Conservation (phyloP, 1,139 yeast species). For the Saccharomyces pastorianus region DNA sequence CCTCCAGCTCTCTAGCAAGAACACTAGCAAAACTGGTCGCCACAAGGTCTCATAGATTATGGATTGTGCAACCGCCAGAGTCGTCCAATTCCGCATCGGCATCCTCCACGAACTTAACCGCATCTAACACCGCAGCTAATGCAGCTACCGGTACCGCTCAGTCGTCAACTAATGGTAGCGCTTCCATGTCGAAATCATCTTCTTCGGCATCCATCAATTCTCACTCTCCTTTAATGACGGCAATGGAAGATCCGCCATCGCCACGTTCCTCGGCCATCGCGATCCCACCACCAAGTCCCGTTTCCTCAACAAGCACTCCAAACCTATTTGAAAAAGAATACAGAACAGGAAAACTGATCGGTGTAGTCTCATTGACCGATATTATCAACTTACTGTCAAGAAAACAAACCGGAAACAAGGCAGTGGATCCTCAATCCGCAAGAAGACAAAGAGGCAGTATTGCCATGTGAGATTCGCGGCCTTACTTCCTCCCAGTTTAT, state of each 20-base stretch:
- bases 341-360: conserved; percentile 70
- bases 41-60: no score
- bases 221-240: conserved; percentile 21
- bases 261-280: background rate
- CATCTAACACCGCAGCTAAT: no score
- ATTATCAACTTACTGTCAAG: conserved; percentile 73
- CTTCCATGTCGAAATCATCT: conserved; percentile 2
- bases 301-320: conserved; percentile 14
- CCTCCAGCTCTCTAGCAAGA: no score
- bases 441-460: conserved; percentile 75
- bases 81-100: no score
- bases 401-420: conserved; percentile 49
- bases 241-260: conserved; percentile 21
- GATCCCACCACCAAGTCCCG: conserved; percentile 21
- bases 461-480: background rate
- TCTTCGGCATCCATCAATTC: background rate
- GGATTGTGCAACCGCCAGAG: no score
- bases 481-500: no score
- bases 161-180: conserved; percentile 2
- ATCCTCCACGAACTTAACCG: no score
- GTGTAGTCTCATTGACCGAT: conserved; percentile 88
- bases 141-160: background rate
- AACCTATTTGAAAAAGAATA: conserved; percentile 36
- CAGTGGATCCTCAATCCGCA: conserved; percentile 74
- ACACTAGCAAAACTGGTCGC: no score